phyloP scores from a whole-genome alignment of 2,329 filamentous ascomycete species.

The Lecanicillium sp. region DNA sequence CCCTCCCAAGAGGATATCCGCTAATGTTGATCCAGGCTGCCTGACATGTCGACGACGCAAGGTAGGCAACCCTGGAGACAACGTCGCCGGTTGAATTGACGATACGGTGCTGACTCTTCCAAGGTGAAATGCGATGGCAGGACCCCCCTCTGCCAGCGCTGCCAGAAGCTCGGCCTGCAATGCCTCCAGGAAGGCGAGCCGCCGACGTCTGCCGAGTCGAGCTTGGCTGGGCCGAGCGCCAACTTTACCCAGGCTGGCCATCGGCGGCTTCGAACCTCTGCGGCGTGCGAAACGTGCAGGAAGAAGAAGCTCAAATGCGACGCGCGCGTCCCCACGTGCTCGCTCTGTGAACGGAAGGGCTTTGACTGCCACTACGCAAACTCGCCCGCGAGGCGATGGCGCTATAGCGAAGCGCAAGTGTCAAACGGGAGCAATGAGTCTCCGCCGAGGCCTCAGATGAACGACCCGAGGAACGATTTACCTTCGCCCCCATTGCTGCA shows the following conservation, averaged over 20 bases:
- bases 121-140: slow-evolving; percentile 1
- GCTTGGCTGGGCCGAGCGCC: background rate
- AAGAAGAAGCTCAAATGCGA: slow-evolving; percentile 3
- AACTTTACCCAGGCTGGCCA: slow-evolving; percentile 1
- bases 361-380: background rate
- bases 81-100: background rate
- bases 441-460: no score
- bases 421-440: background rate
- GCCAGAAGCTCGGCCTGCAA: background rate
- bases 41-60: slow-evolving; percentile 2
- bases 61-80: background rate
- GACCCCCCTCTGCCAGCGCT: background rate
- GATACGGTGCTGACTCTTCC: background rate
- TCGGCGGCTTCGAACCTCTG: background rate
- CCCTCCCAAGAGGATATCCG: no score
- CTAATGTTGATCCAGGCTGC: background rate
- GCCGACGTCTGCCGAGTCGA: background rate
- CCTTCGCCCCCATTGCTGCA: no score
- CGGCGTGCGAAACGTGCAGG: background rate
- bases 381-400: background rate
- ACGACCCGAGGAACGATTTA: background rate
- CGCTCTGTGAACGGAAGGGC: background rate
- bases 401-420: background rate
- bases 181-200: background rate
- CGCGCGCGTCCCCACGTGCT: background rate